Percentiles rank a stretch among this genome's conserved stretches.
phyloP scores from a whole-genome alignment of 202 grass and related monocot species.

The Panicum hallii region DNA sequence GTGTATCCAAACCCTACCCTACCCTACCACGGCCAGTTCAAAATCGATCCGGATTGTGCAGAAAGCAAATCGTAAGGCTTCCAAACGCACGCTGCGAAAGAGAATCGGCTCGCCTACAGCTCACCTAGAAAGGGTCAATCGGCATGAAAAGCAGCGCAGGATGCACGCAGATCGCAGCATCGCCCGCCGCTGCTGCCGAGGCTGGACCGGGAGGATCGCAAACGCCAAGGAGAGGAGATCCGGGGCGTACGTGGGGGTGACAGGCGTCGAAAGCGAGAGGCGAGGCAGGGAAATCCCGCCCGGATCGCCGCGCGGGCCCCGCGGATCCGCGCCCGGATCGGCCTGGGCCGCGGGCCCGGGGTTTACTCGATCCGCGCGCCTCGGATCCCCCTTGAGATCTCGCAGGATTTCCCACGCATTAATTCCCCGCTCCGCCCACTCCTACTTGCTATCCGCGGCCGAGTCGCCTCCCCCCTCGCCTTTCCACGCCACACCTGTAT shows the following conservation, averaged over 20 bases:
- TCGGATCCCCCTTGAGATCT: constrained; percentile 58
- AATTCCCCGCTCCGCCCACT: not conserved
- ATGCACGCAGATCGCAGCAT: constrained; percentile 12
- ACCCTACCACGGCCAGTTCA: not conserved
- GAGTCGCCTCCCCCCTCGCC: too few relatives aligned
- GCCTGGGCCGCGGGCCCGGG: constrained; percentile 2
- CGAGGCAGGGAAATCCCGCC: constrained; percentile 58
- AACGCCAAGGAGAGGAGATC: not conserved
- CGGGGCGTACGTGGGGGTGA: constrained; percentile 7
- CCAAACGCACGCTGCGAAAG: not conserved
- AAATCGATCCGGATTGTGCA: not conserved
- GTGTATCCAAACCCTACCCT: not conserved
- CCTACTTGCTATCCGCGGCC: not conserved
- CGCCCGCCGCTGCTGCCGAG: too few relatives aligned
- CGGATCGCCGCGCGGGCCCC: constrained; percentile 53
- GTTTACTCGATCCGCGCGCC: constrained; percentile 48
- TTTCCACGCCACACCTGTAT: not conserved
- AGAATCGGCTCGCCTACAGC: not conserved
- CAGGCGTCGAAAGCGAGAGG: constrained; percentile 37
- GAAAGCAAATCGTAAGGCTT: not conserved
- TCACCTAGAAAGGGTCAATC: not conserved
- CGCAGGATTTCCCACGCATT: constrained; percentile 49
- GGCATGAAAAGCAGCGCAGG: not conserved
- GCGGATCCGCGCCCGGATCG: constrained; percentile 46
- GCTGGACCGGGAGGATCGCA: not conserved